These are phyloP conservation scores for Paramarasmius palmivorus DNA, from an alignment of 1,284 basidiomycete genomes.

Conservation along the genomic window DNA sequence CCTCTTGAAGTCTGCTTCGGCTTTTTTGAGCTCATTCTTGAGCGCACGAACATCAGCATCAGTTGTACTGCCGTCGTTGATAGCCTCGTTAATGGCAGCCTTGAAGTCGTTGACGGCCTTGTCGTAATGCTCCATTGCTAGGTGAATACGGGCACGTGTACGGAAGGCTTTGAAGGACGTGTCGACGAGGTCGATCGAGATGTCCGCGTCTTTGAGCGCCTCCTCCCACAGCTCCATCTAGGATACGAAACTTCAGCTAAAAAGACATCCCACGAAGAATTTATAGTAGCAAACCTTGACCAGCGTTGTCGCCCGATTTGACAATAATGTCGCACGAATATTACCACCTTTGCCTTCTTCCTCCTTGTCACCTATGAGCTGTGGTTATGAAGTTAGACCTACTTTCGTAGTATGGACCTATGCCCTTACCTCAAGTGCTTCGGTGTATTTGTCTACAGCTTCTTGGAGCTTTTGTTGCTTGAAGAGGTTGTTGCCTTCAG, in stretches of 20 bases:
- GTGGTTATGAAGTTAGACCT: background rate
- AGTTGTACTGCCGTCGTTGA: conserved; percentile 49
- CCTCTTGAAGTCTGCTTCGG: conserved; percentile 74
- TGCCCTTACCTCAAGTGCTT: conserved; percentile 60
- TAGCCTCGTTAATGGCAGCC: conserved; percentile 69
- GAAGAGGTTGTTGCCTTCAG: conserved; percentile 82
- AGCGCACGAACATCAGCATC: conserved; percentile 66
- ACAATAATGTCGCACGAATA: conserved; percentile 77
- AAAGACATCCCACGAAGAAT: background rate
- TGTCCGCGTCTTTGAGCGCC: conserved; percentile 18
- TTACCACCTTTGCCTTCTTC: conserved; percentile 76
- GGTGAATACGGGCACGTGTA: conserved; percentile 78
- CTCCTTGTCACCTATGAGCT: conserved; percentile 61
- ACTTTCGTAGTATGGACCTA: background rate
- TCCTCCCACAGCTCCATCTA: conserved; percentile 67
- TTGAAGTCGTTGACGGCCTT: conserved; percentile 77
- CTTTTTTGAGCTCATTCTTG: conserved; percentile 70
- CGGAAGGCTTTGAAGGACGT: conserved; percentile 84
- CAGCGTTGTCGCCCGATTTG: conserved; percentile 83
- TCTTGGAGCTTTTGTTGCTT: conserved; percentile 62
- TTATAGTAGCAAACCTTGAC: conserved; percentile 58
- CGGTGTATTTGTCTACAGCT: conserved; percentile 69
- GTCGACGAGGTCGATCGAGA: conserved; percentile 43
- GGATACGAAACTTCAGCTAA: conserved; percentile 1
- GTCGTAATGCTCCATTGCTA: conserved; percentile 78